A percentile compares a stretch with the other conserved stretches of the same genome.
phyloP scores from a whole-genome alignment of 2,329 filamentous ascomycete species.

The Colletotrichum costaricense region DNA sequence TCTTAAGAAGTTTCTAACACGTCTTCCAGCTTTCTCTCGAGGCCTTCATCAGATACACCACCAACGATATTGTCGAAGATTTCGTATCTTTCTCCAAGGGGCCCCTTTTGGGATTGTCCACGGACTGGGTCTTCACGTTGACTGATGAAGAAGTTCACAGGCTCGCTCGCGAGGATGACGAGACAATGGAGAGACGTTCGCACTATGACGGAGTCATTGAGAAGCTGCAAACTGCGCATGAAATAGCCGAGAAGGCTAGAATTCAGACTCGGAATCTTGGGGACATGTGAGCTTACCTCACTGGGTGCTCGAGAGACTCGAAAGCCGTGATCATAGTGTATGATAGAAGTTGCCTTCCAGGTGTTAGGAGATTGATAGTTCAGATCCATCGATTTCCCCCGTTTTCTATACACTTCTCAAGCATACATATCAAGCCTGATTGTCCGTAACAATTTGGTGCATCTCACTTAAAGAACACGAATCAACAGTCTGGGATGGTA shows the following conservation, averaged over 20 bases:
- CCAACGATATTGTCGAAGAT: slow-evolving; percentile 39
- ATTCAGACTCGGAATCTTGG: background rate
- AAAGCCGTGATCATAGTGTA: background rate
- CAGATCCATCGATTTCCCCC: background rate
- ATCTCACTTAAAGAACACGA: background rate
- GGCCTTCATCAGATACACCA: slow-evolving; percentile 41
- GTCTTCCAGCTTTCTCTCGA: slow-evolving; percentile 35
- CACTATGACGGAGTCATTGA: slow-evolving; percentile 8
- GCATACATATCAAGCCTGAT: background rate
- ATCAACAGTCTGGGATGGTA: background rate
- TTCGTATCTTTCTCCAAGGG: slow-evolving; percentile 38
- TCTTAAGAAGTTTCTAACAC: background rate
- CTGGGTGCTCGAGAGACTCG: background rate
- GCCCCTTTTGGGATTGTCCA: slow-evolving; percentile 39
- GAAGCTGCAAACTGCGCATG: slow-evolving; percentile 36
- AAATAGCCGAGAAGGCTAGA: slow-evolving; percentile 38
- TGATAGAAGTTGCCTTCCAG: background rate
- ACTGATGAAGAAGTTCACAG: slow-evolving; percentile 36
- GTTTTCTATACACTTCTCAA: background rate
- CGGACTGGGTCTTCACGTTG: slow-evolving; percentile 38
- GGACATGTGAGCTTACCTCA: background rate
- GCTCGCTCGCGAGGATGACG: slow-evolving; percentile 41
- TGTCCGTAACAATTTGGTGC: too few species aligned
- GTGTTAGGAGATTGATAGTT: background rate
- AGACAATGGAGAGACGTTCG: slow-evolving; percentile 19